Percentiles rank a stretch among this genome's conserved stretches.
These are phyloP conservation scores for Suhomyces faveliae DNA, from an alignment of 805 yeast species.

Conservation along the genomic window DNA sequence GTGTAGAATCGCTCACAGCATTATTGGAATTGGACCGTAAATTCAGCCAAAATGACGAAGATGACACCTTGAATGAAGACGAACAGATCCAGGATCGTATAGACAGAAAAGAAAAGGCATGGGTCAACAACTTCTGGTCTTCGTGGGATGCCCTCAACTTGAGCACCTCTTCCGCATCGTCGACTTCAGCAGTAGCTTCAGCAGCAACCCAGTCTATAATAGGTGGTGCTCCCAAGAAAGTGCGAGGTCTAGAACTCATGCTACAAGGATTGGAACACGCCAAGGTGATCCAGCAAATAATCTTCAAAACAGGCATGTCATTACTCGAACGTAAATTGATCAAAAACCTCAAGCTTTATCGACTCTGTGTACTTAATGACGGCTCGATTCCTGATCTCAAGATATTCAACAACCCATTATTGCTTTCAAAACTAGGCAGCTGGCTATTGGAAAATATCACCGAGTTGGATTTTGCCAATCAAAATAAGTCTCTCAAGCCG, in stretches of 20 bases:
- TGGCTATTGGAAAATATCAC: conserved; percentile 92
- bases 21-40: conserved; percentile 64
- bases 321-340: conserved; percentile 78
- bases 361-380: conserved; percentile 86
- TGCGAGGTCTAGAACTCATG: conserved; percentile 51
- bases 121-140: conserved; percentile 73
- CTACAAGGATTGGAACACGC: conserved; percentile 78
- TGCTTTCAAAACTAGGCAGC: conserved; percentile 76
- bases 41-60: conserved; percentile 16
- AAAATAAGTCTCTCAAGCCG: conserved; percentile 55
- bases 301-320: conserved; percentile 88
- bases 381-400: conserved; percentile 70
- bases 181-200: conserved; percentile 8
- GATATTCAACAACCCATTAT: conserved; percentile 81
- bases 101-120: conserved; percentile 51
- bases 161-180: conserved; percentile 16
- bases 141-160: conserved; percentile 54
- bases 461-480: conserved; percentile 55
- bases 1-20: conserved; percentile 85
- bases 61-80: conserved; percentile 21
- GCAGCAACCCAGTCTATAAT: conserved; percentile 9
- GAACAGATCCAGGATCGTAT: conserved; percentile 23
- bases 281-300: conserved; percentile 74
- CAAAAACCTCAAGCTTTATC: conserved; percentile 73
- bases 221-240: conserved; percentile 18